Evolutionary conservation across 2,329 filamentous ascomycete genomes (phyloP).

Genomic region (Camillea tinctor): DNA sequence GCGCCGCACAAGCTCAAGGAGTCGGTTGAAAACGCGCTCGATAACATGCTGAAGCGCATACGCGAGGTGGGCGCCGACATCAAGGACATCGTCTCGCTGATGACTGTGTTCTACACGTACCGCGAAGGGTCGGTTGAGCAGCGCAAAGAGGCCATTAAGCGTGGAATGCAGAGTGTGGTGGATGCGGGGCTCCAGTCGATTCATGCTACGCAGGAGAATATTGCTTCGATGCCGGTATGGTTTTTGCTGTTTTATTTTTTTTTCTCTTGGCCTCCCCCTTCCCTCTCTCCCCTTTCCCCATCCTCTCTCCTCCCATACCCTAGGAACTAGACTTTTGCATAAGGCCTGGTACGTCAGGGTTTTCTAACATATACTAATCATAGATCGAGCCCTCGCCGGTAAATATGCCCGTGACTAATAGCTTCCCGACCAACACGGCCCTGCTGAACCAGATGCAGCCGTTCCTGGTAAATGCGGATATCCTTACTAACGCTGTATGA

Average conservation of each 20-base stretch:
- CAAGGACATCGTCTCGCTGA: conserved; percentile 49
- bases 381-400: conserved; percentile 20
- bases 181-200: conserved; percentile 45
- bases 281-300: conserved; percentile 3
- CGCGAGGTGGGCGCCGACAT: conserved; percentile 50
- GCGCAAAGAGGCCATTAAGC: conserved; percentile 41
- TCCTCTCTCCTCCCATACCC: too few species aligned
- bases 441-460: conserved; percentile 24
- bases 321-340: too few species aligned
- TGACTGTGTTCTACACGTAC: conserved; percentile 47
- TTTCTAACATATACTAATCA: background rate
- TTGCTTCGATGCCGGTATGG: conserved; percentile 32
- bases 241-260: background rate
- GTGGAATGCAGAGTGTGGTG: conserved; percentile 41
- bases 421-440: conserved; percentile 17
- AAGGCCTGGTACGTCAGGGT: too few species aligned
- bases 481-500: conserved; percentile 12
- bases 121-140: conserved; percentile 39
- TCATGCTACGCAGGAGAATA: conserved; percentile 41
- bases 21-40: conserved; percentile 46
- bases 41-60: conserved; percentile 41
- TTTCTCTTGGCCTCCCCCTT: background rate
- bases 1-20: conserved; percentile 25
- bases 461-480: conserved; percentile 25
- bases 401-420: conserved; percentile 16